A percentile compares a stretch with the other conserved stretches of the same genome.
These are phyloP conservation scores for Gossypium schwendimanii DNA, from an alignment of 441 rosid genomes.

Conservation along the genomic window DNA sequence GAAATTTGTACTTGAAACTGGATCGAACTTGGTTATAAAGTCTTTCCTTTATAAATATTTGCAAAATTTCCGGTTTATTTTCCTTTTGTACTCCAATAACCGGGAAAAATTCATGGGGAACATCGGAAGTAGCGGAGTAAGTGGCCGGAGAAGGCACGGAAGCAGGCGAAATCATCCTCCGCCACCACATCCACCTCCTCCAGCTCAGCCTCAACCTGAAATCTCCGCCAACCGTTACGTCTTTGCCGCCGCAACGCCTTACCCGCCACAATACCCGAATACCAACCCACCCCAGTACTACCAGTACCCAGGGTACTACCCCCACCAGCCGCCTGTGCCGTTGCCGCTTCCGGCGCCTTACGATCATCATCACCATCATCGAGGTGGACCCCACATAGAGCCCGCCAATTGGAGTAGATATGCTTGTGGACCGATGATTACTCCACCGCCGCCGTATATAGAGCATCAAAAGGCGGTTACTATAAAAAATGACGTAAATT, in stretches of 20 bases:
- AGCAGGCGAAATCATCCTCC: constrained; percentile 35
- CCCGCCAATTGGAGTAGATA: constrained; percentile 62
- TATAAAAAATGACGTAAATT: constrained; percentile 68
- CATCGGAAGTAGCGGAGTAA: constrained; percentile 41
- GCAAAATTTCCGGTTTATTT: background rate
- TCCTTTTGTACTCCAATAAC: background rate
- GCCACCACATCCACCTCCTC: constrained; percentile 40
- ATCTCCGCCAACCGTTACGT: constrained; percentile 60
- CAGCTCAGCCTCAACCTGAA: constrained; percentile 56
- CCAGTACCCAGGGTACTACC: constrained; percentile 65
- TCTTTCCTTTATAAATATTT: background rate
- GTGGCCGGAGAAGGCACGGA: constrained; percentile 43
- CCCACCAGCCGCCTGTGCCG: constrained; percentile 47
- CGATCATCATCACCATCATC: constrained; percentile 44
- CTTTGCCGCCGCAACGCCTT: constrained; percentile 82
- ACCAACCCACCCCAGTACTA: constrained; percentile 46
- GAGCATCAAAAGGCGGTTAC: constrained; percentile 91
- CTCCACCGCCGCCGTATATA: constrained; percentile 45
- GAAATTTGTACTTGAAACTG: background rate
- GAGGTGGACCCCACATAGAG: constrained; percentile 28
- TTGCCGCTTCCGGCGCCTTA: constrained; percentile 59
- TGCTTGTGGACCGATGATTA: constrained; percentile 50
- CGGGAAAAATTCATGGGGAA: constrained; percentile 49
- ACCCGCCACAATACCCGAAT: constrained; percentile 49
- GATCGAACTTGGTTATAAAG: background rate